Evolutionary conservation across 768 basidiomycete species (phyloP).

Genomic region (Nidula microcarpa): DNA sequence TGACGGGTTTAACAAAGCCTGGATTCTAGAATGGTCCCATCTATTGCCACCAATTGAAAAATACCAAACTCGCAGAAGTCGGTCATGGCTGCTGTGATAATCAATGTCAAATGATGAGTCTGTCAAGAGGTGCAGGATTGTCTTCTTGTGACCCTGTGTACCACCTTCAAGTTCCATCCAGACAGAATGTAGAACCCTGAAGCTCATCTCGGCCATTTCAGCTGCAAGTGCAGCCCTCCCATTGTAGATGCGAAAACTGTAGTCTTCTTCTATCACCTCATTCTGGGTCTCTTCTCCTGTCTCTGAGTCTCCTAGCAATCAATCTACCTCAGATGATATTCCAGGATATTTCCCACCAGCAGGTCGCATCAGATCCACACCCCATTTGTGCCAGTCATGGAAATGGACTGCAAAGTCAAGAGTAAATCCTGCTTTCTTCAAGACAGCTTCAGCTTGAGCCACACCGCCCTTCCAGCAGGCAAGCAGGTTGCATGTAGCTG

Average conservation of each 20-base stretch:
- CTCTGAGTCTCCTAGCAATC: constrained; percentile 11
- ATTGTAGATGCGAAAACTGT: too few species aligned
- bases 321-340: constrained; percentile 18
- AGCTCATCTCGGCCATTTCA: background rate
- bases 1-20: too few species aligned
- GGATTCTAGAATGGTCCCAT: constrained; percentile 5
- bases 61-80: constrained; percentile 12
- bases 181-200: background rate
- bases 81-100: constrained; percentile 12
- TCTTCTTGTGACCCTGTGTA: constrained; percentile 10
- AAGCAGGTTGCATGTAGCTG: constrained; percentile 9
- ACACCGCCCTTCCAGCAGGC: constrained; percentile 12
- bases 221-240: background rate
- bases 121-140: constrained; percentile 7
- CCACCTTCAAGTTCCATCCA: constrained; percentile 7
- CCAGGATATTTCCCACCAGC: constrained; percentile 21
- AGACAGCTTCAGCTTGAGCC: background rate
- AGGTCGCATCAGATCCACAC: constrained; percentile 18
- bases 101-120: constrained; percentile 9
- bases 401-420: constrained; percentile 4
- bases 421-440: background rate
- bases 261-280: too few species aligned
- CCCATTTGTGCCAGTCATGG: background rate
- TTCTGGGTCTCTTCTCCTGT: too few species aligned
- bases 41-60: constrained; percentile 12